These are phyloP conservation scores for Suhomyces bribrorum DNA, from an alignment of 1,139 yeast species.

Conservation along the genomic window DNA sequence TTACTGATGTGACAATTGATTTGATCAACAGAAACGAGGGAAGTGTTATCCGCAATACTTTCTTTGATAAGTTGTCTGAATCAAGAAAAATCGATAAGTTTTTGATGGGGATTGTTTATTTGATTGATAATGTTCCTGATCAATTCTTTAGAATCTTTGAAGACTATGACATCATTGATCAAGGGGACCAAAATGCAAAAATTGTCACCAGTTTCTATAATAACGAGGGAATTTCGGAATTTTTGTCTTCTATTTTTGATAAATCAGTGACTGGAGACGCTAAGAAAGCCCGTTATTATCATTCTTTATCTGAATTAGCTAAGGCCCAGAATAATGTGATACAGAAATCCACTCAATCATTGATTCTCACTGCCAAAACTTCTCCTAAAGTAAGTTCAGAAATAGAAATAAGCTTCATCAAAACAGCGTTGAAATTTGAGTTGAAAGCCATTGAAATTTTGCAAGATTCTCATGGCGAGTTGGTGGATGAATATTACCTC, in stretches of 20 bases:
- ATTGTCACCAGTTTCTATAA: slow-evolving; percentile 21
- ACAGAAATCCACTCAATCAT: slow-evolving; percentile 7
- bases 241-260: slow-evolving; percentile 24
- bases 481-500: slow-evolving; percentile 21
- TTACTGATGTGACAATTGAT: slow-evolving; percentile 34
- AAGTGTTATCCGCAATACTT: slow-evolving; percentile 21
- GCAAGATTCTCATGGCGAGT: not conserved
- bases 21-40: slow-evolving; percentile 34
- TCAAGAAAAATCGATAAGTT: slow-evolving; percentile 25
- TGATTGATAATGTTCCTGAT: slow-evolving; percentile 31
- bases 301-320: slow-evolving; percentile 35
- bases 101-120: slow-evolving; percentile 37
- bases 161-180: slow-evolving; percentile 18
- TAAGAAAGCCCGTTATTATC: slow-evolving; percentile 35
- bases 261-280: slow-evolving; percentile 14
- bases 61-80: slow-evolving; percentile 24
- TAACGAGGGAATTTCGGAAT: slow-evolving; percentile 20
- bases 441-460: slow-evolving; percentile 31
- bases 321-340: slow-evolving; percentile 20
- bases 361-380: slow-evolving; percentile 4
- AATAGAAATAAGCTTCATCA: slow-evolving; percentile 22
- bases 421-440: slow-evolving; percentile 35
- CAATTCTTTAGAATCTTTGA: slow-evolving; percentile 27
- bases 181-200: slow-evolving; percentile 14
- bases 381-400: not conserved